phyloP scores from a whole-genome alignment of 441 rosid species.

The Arabidopsis hybrid region DNA sequence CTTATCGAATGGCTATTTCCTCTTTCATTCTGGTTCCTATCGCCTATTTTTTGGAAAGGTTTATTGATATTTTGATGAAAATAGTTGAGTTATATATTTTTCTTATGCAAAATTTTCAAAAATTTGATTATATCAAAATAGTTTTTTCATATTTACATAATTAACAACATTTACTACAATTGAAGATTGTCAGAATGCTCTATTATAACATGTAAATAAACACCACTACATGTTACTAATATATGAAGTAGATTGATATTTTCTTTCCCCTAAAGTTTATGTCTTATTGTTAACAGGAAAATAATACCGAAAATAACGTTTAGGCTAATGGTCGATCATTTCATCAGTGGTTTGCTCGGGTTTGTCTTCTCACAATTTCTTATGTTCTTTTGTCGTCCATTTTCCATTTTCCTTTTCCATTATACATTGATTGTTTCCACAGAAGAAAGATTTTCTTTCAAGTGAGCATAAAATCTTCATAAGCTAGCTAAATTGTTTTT shows the following conservation, averaged over 20 bases:
- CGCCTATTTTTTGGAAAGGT: conserved; percentile 41
- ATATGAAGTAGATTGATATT: background rate
- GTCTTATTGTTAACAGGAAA: conserved; percentile 23
- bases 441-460: background rate
- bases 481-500: background rate
- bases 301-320: conserved; percentile 35
- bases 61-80: background rate
- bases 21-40: conserved; percentile 39
- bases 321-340: conserved; percentile 40
- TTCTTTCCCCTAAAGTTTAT: background rate
- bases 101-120: background rate
- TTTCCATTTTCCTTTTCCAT: background rate
- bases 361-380: conserved; percentile 13
- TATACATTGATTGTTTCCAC: too few species aligned
- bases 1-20: conserved; percentile 45
- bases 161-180: background rate
- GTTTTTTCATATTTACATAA: background rate
- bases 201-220: background rate
- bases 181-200: background rate
- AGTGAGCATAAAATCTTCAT: background rate
- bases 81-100: background rate
- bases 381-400: background rate
- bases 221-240: background rate
- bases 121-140: background rate
- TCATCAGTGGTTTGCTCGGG: conserved; percentile 46